Conservation (phyloP, 2,329 filamentous ascomycete species). For the Fusarium heterosporum region DNA sequence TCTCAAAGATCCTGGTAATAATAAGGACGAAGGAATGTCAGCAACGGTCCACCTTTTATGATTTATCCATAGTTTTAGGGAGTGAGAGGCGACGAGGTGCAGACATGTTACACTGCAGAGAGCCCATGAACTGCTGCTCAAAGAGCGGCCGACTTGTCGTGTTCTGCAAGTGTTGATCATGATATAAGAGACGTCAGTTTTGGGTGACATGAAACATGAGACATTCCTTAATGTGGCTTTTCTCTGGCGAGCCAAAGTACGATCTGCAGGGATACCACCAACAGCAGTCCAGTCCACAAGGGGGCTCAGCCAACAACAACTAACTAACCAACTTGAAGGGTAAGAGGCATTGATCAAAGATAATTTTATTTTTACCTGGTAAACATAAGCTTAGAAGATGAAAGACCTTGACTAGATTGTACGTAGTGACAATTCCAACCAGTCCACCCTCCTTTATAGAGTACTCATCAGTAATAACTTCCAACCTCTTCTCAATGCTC, state of each 20-base stretch:
- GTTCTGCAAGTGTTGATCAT: background rate
- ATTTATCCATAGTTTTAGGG: constrained; percentile 13
- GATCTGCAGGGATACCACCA: constrained; percentile 10
- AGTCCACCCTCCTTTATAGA: constrained; percentile 17
- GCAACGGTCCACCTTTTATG: constrained; percentile 6
- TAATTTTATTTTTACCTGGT: background rate
- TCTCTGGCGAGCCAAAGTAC: background rate
- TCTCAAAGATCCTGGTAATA: background rate
- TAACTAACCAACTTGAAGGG: too few species aligned
- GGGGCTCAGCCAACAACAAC: too few species aligned
- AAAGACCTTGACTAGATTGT: background rate
- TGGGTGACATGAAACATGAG: constrained; percentile 14
- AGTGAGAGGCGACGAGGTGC: constrained; percentile 33
- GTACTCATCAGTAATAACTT: background rate
- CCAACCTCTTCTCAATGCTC: constrained; percentile 19
- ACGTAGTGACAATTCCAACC: background rate
- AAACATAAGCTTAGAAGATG: background rate
- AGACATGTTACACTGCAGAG: constrained; percentile 1
- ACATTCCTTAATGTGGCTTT: constrained; percentile 13
- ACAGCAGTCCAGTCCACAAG: background rate
- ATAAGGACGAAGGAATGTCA: constrained; percentile 31
- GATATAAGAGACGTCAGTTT: background rate
- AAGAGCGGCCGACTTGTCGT: background rate
- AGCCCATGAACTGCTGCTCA: background rate
- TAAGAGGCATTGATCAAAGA: background rate